Evolutionary conservation across 257 asterid genomes (phyloP).

Genomic region (Solanum tarapatanum): DNA sequence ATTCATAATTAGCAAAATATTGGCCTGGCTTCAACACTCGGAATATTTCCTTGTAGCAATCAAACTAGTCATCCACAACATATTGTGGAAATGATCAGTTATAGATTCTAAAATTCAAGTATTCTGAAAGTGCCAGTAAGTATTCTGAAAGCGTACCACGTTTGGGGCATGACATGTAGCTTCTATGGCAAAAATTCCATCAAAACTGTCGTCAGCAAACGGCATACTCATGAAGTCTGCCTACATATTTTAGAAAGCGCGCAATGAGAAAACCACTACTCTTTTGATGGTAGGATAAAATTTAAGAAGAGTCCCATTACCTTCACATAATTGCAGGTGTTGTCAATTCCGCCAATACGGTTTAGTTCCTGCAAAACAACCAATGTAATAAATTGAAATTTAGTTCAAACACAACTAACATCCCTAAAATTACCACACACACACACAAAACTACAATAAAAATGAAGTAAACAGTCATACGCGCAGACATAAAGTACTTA

Average conservation of each 20-base stretch:
- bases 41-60: constrained; percentile 7
- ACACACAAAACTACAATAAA: rapidly evolving
- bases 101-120: neutral
- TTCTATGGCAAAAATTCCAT: constrained; percentile 4
- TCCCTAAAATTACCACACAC: neutral
- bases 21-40: constrained; percentile 5
- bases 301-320: neutral
- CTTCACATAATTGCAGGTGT: neutral
- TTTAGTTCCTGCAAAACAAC: neutral
- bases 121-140: neutral
- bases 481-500: neutral
- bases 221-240: constrained; percentile 7
- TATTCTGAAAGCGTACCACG: neutral
- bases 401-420: neutral
- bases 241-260: neutral
- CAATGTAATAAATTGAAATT: neutral
- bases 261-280: neutral
- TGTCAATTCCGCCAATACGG: neutral
- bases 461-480: neutral
- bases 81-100: neutral
- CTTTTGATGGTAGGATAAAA: neutral
- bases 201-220: neutral
- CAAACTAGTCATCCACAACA: neutral
- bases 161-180: constrained; percentile 7
- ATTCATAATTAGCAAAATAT: neutral